Base-by-base conservation (phyloP, 495 filamentous ascomycete genomes). In the Lindgomyces ingoldianus region DNA sequence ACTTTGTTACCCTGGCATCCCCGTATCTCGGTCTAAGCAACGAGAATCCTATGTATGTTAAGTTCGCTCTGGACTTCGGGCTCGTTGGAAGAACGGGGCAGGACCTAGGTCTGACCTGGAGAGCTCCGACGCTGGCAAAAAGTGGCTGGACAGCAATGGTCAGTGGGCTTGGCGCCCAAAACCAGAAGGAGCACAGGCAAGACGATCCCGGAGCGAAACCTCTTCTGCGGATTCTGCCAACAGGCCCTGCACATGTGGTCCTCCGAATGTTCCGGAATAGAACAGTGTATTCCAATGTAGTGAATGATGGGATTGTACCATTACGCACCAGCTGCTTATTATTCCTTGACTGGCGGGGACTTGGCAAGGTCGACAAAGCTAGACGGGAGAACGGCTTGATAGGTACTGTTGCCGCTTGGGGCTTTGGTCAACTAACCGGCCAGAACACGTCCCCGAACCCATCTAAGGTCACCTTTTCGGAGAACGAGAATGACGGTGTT, bases 251-350 rank as follows among this genome's bases (percentile, higher is more conserved):
- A 4, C 93, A 98, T 75, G 83, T 85, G 41, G 92, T 89, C 0
- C 77, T 98, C 53, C 84, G 87, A 69, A 90, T 88, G 74, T 98
- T 98, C 70, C 82, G 91, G 47, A 96, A 94, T 71, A 81, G 95
- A 18, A 98, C 94, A 0, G 81, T 97, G 0, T 98, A 98, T 73
- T 96, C 93, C 1, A 98, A 98, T 70, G 91, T 98, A 26, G 95
- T 98, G 45, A 98, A 98, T 75, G 94, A 98, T 76, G 94, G 94
- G 2, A 97, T 98, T 72, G 94, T 98, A 6, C 94, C 94, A 1
- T 74, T 98, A 39, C 84, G 95, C 11, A 98, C 94, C 12, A 97
- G 95, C 52, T 98, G 93, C 74, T 79, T 98, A 16, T 80, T 98
- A n/a, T 98, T 98, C 69, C 81, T 98, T 6, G 94, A 98, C 73